A percentile compares a stretch with the other conserved stretches of the same genome.
Evolutionary conservation across 2,329 filamentous ascomycete genomes (phyloP).

Genomic region (Pseudogymnoascus sp.): DNA sequence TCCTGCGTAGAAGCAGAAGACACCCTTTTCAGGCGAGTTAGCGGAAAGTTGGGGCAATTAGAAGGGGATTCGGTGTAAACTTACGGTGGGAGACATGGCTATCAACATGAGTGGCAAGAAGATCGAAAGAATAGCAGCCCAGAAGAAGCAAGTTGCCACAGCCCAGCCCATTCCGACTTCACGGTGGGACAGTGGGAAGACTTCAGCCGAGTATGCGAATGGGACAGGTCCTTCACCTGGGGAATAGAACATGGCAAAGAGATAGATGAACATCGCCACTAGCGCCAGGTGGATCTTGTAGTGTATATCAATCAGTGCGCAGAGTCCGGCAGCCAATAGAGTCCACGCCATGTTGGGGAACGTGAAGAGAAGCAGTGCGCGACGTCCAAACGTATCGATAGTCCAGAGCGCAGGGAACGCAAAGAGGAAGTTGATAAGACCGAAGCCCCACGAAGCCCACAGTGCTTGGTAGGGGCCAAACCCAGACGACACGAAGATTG

Average conservation of each 20-base stretch:
- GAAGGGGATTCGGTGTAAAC: not conserved
- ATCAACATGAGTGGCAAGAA: slow-evolving; percentile 38
- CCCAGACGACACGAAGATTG: slow-evolving; percentile 51
- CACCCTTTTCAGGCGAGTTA: slow-evolving; percentile 28
- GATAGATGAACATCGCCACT: slow-evolving; percentile 41
- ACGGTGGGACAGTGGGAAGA: slow-evolving; percentile 59
- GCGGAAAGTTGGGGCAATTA: not conserved
- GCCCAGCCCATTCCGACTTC: slow-evolving; percentile 64
- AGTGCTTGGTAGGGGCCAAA: slow-evolving; percentile 46
- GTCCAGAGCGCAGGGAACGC: slow-evolving; percentile 56
- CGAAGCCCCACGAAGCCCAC: slow-evolving; percentile 54
- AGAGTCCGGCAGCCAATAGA: slow-evolving; percentile 43
- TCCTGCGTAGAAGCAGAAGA: slow-evolving; percentile 46
- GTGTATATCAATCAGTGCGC: slow-evolving; percentile 39
- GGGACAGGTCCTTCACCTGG: slow-evolving; percentile 54
- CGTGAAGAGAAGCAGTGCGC: slow-evolving; percentile 55
- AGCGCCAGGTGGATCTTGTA: slow-evolving; percentile 19
- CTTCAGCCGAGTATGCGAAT: slow-evolving; percentile 61
- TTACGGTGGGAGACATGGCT: slow-evolving; percentile 20
- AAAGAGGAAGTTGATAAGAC: slow-evolving; percentile 58
- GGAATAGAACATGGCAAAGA: slow-evolving; percentile 45
- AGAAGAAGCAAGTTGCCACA: slow-evolving; percentile 54
- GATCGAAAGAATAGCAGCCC: slow-evolving; percentile 54
- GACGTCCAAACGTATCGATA: slow-evolving; percentile 60
- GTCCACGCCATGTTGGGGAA: slow-evolving; percentile 56